Conservation (phyloP, 2,329 filamentous ascomycete genomes). For the Colletotrichum echinochloae region DNA sequence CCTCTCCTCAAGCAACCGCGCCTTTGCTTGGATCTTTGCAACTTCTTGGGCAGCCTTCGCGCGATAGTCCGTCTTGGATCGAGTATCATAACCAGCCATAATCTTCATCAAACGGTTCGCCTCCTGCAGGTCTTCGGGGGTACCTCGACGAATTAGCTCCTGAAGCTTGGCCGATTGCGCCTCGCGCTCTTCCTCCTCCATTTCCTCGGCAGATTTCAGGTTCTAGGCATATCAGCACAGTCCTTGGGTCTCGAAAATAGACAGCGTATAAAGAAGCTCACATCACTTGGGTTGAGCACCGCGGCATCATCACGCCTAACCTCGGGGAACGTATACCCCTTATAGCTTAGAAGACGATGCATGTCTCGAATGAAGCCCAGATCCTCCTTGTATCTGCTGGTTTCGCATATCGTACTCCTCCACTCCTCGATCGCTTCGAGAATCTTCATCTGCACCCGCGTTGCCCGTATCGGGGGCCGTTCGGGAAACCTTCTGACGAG, state of each 20-base stretch:
- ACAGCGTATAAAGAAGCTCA: conserved; percentile 62
- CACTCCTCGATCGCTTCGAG: conserved; percentile 98
- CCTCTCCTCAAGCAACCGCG: conserved; percentile 90
- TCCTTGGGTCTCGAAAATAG: background rate
- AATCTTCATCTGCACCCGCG: conserved; percentile 90
- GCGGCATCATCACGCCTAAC: conserved; percentile 93
- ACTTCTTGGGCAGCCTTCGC: conserved; percentile 98
- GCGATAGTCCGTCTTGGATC: conserved; percentile 96
- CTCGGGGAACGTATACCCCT: conserved; percentile 96
- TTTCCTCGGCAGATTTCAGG: conserved; percentile 95
- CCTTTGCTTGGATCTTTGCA: conserved; percentile 94
- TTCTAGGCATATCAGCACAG: conserved; percentile 67
- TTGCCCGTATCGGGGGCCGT: conserved; percentile 85
- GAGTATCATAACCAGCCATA: conserved; percentile 97
- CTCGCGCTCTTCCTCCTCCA: conserved; percentile 96
- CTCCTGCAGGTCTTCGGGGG: conserved; percentile 93
- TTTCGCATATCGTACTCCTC: conserved; percentile 98
- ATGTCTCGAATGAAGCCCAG: conserved; percentile 96
- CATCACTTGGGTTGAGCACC: conserved; percentile 95
- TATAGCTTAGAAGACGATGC: conserved; percentile 95
- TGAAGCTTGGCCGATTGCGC: conserved; percentile 98
- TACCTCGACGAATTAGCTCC: conserved; percentile 91
- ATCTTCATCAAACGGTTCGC: conserved; percentile 98
- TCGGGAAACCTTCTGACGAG: conserved; percentile 96
- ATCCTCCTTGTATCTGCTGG: conserved; percentile 96